Evolutionary conservation across 2,329 filamentous ascomycete species (phyloP).

Genomic region (Coniochaeta ligniaria): DNA sequence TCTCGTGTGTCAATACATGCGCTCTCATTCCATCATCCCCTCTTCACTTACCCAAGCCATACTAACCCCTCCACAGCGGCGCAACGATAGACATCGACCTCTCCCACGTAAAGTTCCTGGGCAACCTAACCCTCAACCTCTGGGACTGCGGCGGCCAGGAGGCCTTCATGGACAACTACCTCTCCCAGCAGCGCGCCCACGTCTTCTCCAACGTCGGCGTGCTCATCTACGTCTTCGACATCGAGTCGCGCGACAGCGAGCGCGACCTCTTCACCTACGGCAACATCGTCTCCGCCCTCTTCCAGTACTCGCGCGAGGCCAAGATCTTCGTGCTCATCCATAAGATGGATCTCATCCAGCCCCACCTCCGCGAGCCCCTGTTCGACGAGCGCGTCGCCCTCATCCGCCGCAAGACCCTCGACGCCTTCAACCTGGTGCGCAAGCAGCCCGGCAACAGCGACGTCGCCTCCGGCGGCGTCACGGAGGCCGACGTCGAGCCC

Average conservation of each 20-base stretch:
- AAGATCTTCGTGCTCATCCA: slow-evolving; percentile 93
- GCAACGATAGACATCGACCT: slow-evolving; percentile 98
- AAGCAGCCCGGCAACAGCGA: slow-evolving; percentile 21
- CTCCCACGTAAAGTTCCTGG: slow-evolving; percentile 97
- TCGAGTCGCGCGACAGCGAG: slow-evolving; percentile 90
- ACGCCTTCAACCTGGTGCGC: slow-evolving; percentile 36
- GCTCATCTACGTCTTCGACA: slow-evolving; percentile 98
- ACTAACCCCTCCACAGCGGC: slow-evolving; percentile 41
- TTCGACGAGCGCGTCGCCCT: slow-evolving; percentile 78
- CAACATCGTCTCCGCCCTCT: slow-evolving; percentile 79
- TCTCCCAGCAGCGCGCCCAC: slow-evolving; percentile 89
- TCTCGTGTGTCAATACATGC: too few species aligned
- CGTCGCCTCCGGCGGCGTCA: slow-evolving; percentile 13
- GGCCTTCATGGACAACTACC: slow-evolving; percentile 97
- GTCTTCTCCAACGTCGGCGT: slow-evolving; percentile 96
- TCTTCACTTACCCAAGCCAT: background rate
- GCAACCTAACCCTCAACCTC: slow-evolving; percentile 91
- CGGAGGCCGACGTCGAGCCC: slow-evolving; percentile 49
- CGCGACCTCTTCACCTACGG: slow-evolving; percentile 89
- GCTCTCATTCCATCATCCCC: background rate
- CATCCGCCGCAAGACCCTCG: slow-evolving; percentile 65
- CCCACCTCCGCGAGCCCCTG: slow-evolving; percentile 67
- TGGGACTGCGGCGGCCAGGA: slow-evolving; percentile 99
- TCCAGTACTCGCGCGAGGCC: slow-evolving; percentile 73
- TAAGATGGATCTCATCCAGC: slow-evolving; percentile 96